A percentile compares a stretch with the other conserved stretches of the same genome.
These are phyloP conservation scores for Stagonosporopsis chrysanthemi DNA, from an alignment of 2,329 filamentous ascomycete species.

Conservation along the genomic window DNA sequence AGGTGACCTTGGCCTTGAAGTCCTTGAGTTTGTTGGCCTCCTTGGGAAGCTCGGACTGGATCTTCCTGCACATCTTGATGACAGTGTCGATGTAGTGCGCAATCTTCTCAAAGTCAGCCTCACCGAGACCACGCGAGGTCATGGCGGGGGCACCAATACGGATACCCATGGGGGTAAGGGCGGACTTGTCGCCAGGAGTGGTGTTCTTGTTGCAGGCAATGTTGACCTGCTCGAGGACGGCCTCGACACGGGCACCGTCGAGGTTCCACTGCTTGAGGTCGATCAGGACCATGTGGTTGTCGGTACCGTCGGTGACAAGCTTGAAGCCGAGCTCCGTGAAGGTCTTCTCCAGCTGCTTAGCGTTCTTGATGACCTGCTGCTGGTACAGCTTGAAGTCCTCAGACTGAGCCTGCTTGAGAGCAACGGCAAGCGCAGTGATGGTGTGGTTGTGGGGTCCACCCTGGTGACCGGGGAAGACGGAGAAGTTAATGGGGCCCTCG, in stretches of 20 bases:
- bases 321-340: slow-evolving; percentile 73
- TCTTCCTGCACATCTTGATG: slow-evolving; percentile 88
- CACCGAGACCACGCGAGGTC: slow-evolving; percentile 92
- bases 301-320: slow-evolving; percentile 91
- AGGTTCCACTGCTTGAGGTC: slow-evolving; percentile 89
- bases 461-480: slow-evolving; percentile 97
- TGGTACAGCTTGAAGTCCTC: slow-evolving; percentile 94
- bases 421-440: slow-evolving; percentile 93
- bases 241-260: slow-evolving; percentile 88
- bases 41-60: slow-evolving; percentile 87
- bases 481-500: slow-evolving; percentile 91
- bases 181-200: slow-evolving; percentile 92
- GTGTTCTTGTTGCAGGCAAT: slow-evolving; percentile 99
- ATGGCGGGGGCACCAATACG: slow-evolving; percentile 96
- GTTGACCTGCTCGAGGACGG: slow-evolving; percentile 87
- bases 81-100: slow-evolving; percentile 86
- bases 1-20: slow-evolving; percentile 91
- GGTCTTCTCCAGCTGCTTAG: slow-evolving; percentile 84
- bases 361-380: slow-evolving; percentile 86
- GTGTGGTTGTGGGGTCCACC: slow-evolving; percentile 99
- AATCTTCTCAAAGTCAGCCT: slow-evolving; percentile 83
- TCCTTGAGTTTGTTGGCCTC: slow-evolving; percentile 99
- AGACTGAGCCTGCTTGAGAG: slow-evolving; percentile 89
- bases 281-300: slow-evolving; percentile 94
- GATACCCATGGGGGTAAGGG: slow-evolving; percentile 89